Conservation (phyloP, 192 early-diverging fungal genomes). For the Linnemannia exigua region DNA sequence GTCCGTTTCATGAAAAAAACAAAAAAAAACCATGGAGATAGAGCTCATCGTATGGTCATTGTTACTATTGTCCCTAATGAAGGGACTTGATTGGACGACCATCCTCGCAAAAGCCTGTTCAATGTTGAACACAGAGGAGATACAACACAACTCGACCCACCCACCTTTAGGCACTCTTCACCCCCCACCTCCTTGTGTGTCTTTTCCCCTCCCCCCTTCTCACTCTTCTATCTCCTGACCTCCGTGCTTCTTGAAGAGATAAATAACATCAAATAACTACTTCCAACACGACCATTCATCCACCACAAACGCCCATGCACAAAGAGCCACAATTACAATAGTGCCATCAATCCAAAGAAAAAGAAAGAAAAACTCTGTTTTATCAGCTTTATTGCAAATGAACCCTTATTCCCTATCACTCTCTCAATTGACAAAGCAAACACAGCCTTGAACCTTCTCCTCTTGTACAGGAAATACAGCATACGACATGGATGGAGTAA, state of each 20-base stretch:
- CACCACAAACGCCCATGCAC: background rate
- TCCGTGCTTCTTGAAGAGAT: constrained; percentile 3
- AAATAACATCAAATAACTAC: no score
- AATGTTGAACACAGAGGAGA: background rate
- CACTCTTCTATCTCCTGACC: constrained; percentile 6
- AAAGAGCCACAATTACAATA: background rate
- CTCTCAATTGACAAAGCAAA: background rate
- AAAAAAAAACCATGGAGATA: background rate
- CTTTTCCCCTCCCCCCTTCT: background rate
- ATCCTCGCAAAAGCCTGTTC: background rate
- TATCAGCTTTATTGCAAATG: background rate
- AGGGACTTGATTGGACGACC: background rate
- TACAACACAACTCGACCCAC: background rate
- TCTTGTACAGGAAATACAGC: no score
- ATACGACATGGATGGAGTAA: background rate
- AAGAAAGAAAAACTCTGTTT: background rate
- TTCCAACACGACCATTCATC: background rate
- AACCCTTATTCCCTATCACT: background rate
- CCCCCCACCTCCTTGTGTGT: background rate
- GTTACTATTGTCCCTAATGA: background rate
- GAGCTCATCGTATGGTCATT: background rate
- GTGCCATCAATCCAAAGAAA: background rate
- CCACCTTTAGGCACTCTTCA: background rate
- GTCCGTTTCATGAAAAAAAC: constrained; percentile 11
- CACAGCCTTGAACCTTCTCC: background rate